Conservation (phyloP, 495 filamentous ascomycete species). For the Rhypophila decipiens region DNA sequence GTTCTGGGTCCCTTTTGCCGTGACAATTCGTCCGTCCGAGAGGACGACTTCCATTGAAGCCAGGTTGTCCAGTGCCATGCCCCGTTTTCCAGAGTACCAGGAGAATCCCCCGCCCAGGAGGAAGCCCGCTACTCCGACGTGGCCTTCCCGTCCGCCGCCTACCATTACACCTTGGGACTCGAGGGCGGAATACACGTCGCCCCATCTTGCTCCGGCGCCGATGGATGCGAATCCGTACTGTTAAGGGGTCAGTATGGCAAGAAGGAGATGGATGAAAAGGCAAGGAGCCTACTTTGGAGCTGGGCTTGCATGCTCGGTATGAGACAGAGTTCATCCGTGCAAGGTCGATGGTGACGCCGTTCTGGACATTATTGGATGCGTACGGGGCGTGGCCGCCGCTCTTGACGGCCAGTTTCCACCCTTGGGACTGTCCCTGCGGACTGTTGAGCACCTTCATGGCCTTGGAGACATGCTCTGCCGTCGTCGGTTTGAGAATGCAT, state of each 20-base stretch:
- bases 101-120: constrained; percentile 45
- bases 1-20: constrained; percentile 22
- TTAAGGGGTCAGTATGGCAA: constrained; percentile 3
- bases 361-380: constrained; percentile 31
- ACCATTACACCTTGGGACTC: constrained; percentile 25
- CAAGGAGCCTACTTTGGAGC: not conserved
- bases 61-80: constrained; percentile 44
- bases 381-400: constrained; percentile 39
- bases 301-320: not conserved
- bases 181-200: constrained; percentile 36
- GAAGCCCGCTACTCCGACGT: constrained; percentile 49
- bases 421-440: not conserved
- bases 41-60: constrained; percentile 43
- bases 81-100: constrained; percentile 37
- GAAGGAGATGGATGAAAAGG: no score
- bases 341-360: constrained; percentile 49
- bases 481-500: not conserved
- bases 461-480: not conserved
- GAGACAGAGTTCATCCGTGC: constrained; percentile 30
- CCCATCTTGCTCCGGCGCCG: constrained; percentile 39
- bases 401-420: constrained; percentile 29
- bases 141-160: constrained; percentile 40
- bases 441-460: constrained; percentile 17
- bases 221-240: constrained; percentile 27
- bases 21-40: constrained; percentile 24